These are phyloP conservation scores for Alternaria triticimaculans DNA, from an alignment of 2,329 filamentous ascomycete species.

Conservation along the genomic window DNA sequence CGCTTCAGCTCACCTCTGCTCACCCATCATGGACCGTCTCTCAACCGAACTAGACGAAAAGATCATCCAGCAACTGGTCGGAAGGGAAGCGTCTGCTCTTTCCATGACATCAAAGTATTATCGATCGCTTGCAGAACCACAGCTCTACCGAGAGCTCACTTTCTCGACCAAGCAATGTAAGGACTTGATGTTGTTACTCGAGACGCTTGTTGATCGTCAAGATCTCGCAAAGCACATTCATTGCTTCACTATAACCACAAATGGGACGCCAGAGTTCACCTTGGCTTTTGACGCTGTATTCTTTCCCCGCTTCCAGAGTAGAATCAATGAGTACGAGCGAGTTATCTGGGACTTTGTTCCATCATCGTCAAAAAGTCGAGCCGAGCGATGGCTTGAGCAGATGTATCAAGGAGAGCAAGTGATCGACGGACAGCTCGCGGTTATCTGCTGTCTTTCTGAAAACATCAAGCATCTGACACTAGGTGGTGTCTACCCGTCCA, in stretches of 20 bases:
- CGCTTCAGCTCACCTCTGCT: rapidly evolving
- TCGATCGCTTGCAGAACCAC: not conserved
- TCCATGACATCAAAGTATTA: not conserved
- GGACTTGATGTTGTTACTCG: not conserved
- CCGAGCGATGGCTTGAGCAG: not conserved
- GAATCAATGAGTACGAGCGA: not conserved
- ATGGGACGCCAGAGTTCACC: not conserved
- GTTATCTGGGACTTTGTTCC: not conserved
- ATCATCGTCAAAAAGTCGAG: not conserved
- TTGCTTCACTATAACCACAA: not conserved
- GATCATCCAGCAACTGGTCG: not conserved
- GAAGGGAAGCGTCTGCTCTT: not conserved
- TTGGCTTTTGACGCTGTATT: not conserved
- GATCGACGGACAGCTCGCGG: not conserved
- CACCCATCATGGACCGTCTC: not conserved
- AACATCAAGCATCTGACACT: not conserved
- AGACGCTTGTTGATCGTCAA: not conserved
- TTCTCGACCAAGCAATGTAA: not conserved
- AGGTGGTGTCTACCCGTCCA: no score
- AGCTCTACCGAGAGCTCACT: not conserved
- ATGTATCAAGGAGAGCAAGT: not conserved
- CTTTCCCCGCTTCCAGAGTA: not conserved
- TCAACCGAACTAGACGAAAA: not conserved
- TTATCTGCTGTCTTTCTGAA: rapidly evolving
- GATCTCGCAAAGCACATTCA: not conserved